A percentile compares a stretch with the other conserved stretches of the same genome.
phyloP scores from a whole-genome alignment of 805 yeast species.

The Wickerhamiella spandovensis region DNA sequence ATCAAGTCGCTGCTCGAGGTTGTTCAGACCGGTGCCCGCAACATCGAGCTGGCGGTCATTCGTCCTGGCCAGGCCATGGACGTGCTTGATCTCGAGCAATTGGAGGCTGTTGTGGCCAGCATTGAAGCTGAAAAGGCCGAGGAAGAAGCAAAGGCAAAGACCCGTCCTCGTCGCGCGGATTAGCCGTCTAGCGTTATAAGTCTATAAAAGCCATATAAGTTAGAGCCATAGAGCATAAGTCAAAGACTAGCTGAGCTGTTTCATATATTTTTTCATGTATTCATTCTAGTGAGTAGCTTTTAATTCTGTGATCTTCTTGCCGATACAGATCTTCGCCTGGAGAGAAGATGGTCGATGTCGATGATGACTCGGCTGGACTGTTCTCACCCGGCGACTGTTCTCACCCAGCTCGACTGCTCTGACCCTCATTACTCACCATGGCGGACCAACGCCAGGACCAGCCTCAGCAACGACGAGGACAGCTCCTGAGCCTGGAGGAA shows the following conservation, averaged over 20 bases:
- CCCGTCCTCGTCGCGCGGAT: constrained; percentile 7
- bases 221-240: no score
- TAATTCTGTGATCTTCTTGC: no score
- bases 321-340: no score
- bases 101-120: constrained; percentile 60
- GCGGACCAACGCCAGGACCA: background rate
- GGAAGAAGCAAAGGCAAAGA: constrained; percentile 47
- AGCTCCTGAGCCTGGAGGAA: constrained; percentile 52
- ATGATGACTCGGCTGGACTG: no score
- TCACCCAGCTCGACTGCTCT: no score
- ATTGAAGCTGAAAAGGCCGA: constrained; percentile 81
- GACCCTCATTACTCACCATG: background rate
- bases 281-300: no score
- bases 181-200: no score
- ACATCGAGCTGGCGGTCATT: constrained; percentile 84
- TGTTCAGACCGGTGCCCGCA: constrained; percentile 95
- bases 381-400: no score
- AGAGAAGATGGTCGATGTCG: no score
- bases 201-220: no score
- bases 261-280: no score
- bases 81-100: constrained; percentile 50
- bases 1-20: constrained; percentile 84
- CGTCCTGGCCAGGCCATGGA: constrained; percentile 51
- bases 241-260: no score
- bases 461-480: constrained; percentile 1